phyloP scores from a whole-genome alignment of 75 land plant genomes.

The Picea sitchensis region DNA sequence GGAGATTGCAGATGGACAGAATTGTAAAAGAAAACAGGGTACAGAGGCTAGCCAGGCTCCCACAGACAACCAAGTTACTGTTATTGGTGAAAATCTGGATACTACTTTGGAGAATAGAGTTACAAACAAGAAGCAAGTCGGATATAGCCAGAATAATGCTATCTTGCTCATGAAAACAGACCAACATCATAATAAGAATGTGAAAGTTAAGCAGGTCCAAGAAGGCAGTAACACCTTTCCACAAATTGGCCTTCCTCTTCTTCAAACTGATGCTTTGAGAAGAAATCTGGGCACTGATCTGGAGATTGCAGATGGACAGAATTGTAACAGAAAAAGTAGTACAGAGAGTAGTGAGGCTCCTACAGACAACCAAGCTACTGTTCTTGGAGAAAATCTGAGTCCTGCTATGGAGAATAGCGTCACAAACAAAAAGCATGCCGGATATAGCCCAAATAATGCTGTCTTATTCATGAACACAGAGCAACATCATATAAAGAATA shows the following conservation, averaged over 20 bases:
- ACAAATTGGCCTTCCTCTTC: neutral
- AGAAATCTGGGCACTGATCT: neutral
- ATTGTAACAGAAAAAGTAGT: neutral
- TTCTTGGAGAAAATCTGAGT: neutral
- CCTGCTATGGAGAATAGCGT: neutral
- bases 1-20: neutral
- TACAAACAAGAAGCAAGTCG: neutral
- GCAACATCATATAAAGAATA: neutral
- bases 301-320: neutral
- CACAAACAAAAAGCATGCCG: neutral
- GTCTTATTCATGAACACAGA: neutral
- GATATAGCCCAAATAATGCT: neutral
- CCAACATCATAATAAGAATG: neutral
- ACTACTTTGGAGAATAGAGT: neutral
- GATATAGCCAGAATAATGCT: neutral
- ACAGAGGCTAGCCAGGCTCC: neutral
- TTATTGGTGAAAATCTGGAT: neutral
- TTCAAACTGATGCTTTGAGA: neutral
- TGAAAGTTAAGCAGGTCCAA: conserved; percentile 1
- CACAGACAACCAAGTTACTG: neutral
- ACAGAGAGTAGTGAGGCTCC: neutral
- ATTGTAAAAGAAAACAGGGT: neutral
- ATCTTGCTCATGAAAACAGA: neutral
- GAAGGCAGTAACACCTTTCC: neutral
- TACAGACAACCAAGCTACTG: neutral